Evolutionary conservation across 225 moss, liverwort and hornwort genomes (phyloP).

Genomic region (Polytrichum commune): DNA sequence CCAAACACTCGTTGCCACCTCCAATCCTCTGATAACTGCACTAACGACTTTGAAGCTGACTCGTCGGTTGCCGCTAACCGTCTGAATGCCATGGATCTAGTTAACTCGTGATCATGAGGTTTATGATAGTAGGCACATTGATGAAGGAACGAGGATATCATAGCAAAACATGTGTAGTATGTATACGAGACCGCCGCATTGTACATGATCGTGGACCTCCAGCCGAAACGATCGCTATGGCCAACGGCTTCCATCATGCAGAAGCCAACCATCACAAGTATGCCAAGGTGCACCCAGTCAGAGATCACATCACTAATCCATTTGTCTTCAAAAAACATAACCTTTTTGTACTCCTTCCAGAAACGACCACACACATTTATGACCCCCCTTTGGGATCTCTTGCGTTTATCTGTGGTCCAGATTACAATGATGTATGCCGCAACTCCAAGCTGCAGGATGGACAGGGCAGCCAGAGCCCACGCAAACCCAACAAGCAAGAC

Average conservation of each 20-base stretch:
- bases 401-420: not conserved
- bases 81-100: too few relatives aligned
- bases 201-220: slow-evolving; percentile 10
- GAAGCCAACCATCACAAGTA: slow-evolving; percentile 4
- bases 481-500: not conserved
- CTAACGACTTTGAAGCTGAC: not conserved
- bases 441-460: slow-evolving; percentile 1
- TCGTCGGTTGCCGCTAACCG: too few relatives aligned
- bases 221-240: slow-evolving; percentile 6
- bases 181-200: not conserved
- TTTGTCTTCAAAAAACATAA: not conserved
- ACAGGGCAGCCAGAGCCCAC: slow-evolving; percentile 1
- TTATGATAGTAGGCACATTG: not conserved
- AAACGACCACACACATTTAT: not conserved
- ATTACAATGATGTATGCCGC: not conserved
- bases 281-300: slow-evolving; percentile 3
- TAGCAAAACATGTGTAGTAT: not conserved
- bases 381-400: not conserved
- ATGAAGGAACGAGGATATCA: slow-evolving; percentile 9
- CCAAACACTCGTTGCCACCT: slow-evolving; percentile 5
- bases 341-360: not conserved
- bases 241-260: slow-evolving; percentile 14
- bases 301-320: not conserved
- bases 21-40: slow-evolving; percentile 5
- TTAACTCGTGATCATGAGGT: not conserved